phyloP scores from a whole-genome alignment of 2,329 filamentous ascomycete species.

The Catunica adiposa region DNA sequence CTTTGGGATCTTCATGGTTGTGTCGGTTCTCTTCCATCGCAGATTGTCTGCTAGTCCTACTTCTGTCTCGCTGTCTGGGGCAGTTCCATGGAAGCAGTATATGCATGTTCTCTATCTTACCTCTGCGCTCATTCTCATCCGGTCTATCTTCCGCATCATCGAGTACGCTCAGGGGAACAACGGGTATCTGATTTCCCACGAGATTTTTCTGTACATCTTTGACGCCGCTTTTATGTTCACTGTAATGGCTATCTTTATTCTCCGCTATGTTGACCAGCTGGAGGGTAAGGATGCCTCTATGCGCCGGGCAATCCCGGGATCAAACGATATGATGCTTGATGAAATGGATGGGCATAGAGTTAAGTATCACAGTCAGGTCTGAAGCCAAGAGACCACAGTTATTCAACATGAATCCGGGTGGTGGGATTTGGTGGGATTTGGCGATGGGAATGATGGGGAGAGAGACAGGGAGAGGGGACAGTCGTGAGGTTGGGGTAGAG shows the following conservation, averaged over 20 bases:
- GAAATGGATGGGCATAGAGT: not conserved
- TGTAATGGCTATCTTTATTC: conserved; percentile 4
- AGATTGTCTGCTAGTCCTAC: conserved; percentile 17
- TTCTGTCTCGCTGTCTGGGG: conserved; percentile 8
- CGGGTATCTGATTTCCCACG: conserved; percentile 26
- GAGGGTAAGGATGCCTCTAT: conserved; percentile 5
- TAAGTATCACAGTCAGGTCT: not conserved
- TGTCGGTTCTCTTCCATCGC: conserved; percentile 28
- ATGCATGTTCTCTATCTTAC: conserved; percentile 21
- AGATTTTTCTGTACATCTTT: conserved; percentile 28
- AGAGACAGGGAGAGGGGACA: not conserved
- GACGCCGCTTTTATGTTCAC: conserved; percentile 25
- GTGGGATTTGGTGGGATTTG: conserved; percentile 1
- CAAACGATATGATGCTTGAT: conserved; percentile 5
- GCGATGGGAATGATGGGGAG: not conserved
- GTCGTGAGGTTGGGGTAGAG: not conserved
- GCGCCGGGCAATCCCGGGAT: conserved; percentile 2
- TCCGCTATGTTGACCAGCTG: conserved; percentile 7
- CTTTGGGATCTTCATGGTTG: conserved; percentile 35
- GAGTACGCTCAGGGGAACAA: conserved; percentile 30
- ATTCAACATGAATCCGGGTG: not conserved
- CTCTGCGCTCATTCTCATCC: conserved; percentile 27
- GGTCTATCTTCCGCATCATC: conserved; percentile 30
- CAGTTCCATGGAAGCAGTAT: conserved; percentile 20
- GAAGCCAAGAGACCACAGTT: not conserved